Base-by-base conservation (phyloP, 148 eudicot species). In the Rheum nobile region DNA sequence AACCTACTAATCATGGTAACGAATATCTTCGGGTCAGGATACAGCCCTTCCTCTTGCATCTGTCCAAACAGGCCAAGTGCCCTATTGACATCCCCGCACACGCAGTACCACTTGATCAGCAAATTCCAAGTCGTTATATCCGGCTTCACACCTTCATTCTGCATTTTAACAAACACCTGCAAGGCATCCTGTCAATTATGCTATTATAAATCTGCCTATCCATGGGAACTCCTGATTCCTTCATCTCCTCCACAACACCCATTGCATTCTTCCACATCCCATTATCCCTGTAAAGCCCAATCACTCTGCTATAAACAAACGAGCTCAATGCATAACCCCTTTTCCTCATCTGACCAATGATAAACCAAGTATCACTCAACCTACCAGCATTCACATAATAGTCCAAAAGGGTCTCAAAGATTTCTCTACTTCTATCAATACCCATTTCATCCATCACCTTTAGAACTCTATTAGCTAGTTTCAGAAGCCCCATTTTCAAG, bases 181-280 rank as follows among this genome's bases (percentile, higher is more conserved):
- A 80, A 6, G 3, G 95, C 97, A 75, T 89, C 86, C 37, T 46
- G 22, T 92, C 92, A 63, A 92, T 85, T 5, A 92, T 85, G 80
- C 97, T 89, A 83, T 85, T 88, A 57, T 79, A 94, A 34, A 94
- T 81, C 77, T 81, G 78, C 84, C 69, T 85, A 84, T 91, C 98
- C 8, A 88, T 28, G 1, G 82, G 75, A 39, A 91, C 78, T 46
- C 97, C 97, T 75, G 55, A 78, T 29, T 88, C 88, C 72, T 75
- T 77, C 43, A 91, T 82, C 87, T 94, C 96, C 39, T 81, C 85
- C 24, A 91, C 75, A 65, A 89, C 84, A 34, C 77, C 87, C 82
- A 85, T 86, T 13, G 93, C 97, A 79, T 94, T 94, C 82, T 86
- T 94, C 97, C 98, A 94, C 98, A 94, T 94, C 54, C 97, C 97